These are phyloP conservation scores for Candida lessepsii DNA, from an alignment of 805 yeast species.

Conservation along the genomic window DNA sequence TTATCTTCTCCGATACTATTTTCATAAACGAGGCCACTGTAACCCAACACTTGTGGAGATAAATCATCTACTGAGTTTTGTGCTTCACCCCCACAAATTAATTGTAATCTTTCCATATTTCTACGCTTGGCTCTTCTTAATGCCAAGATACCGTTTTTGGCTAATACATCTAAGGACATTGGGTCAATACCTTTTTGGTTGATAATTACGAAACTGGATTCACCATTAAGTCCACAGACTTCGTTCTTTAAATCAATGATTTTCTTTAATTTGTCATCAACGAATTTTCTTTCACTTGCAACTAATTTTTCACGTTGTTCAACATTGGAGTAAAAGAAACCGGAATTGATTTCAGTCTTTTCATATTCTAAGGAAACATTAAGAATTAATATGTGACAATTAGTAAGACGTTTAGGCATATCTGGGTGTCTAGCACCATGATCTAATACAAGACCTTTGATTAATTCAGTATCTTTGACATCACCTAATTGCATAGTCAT, in stretches of 20 bases:
- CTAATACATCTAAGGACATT: constrained; percentile 91
- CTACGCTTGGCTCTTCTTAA: constrained; percentile 97
- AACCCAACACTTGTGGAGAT: constrained; percentile 75
- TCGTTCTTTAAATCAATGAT: constrained; percentile 90
- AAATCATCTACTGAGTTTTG: constrained; percentile 96
- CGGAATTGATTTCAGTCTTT: constrained; percentile 95
- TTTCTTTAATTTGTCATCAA: constrained; percentile 87
- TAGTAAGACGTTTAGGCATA: constrained; percentile 86
- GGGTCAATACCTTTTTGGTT: constrained; percentile 99
- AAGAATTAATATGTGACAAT: constrained; percentile 81
- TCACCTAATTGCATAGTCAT: constrained; percentile 97
- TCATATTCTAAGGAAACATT: constrained; percentile 96
- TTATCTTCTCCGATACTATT: constrained; percentile 96
- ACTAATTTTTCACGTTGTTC: constrained; percentile 96
- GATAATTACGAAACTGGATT: constrained; percentile 85
- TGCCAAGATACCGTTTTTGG: constrained; percentile 89
- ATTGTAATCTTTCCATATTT: constrained; percentile 97
- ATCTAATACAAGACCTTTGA: constrained; percentile 89
- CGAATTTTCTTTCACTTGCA: constrained; percentile 88
- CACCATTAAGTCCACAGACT: constrained; percentile 75
- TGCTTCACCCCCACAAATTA: constrained; percentile 96
- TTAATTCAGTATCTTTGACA: constrained; percentile 76
- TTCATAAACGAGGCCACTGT: constrained; percentile 87
- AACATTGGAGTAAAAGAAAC: constrained; percentile 90
- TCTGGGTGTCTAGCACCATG: constrained; percentile 99